A percentile compares a stretch with the other conserved stretches of the same genome.
Evolutionary conservation across 2,329 filamentous ascomycete genomes (phyloP).

Genomic region (Trichoderma sp.): DNA sequence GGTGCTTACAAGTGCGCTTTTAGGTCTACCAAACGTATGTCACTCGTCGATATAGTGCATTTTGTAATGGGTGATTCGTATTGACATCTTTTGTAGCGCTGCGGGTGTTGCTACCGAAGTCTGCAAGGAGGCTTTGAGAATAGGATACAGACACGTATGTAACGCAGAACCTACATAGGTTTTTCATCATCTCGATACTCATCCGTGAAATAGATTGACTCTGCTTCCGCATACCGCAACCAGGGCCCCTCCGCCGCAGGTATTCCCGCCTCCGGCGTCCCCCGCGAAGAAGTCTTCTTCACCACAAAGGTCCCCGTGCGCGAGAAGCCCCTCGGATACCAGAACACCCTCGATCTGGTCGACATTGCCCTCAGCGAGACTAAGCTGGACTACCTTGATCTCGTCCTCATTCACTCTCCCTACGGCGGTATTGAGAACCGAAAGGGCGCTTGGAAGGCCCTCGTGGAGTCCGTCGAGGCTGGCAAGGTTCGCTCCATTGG

Average conservation of each 20-base stretch:
- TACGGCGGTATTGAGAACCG: slow-evolving; percentile 56
- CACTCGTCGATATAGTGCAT: not conserved
- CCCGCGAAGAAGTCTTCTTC: slow-evolving; percentile 53
- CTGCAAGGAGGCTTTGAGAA: slow-evolving; percentile 46
- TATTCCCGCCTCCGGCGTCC: slow-evolving; percentile 42
- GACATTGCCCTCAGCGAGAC: slow-evolving; percentile 61
- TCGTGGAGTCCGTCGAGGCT: slow-evolving; percentile 62
- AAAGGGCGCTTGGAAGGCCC: slow-evolving; percentile 60
- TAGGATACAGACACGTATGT: slow-evolving; percentile 54
- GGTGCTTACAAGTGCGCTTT: slow-evolving; percentile 2
- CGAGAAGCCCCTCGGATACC: slow-evolving; percentile 50
- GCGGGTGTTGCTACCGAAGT: slow-evolving; percentile 35
- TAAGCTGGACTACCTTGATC: slow-evolving; percentile 64
- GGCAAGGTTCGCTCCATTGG: slow-evolving; percentile 62
- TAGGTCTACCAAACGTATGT: slow-evolving; percentile 55
- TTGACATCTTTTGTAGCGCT: slow-evolving; percentile 28
- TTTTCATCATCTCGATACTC: no score
- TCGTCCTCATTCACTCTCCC: slow-evolving; percentile 62
- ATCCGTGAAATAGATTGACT: slow-evolving; percentile 46
- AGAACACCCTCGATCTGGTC: slow-evolving; percentile 62
- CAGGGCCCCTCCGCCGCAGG: slow-evolving; percentile 48
- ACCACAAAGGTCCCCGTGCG: slow-evolving; percentile 54
- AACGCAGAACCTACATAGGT: no score
- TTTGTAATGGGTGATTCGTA: not conserved
- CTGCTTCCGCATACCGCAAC: slow-evolving; percentile 51